These are phyloP conservation scores for Ascoidea rubescens DNA, from an alignment of 805 yeast genomes.

Conservation along the genomic window DNA sequence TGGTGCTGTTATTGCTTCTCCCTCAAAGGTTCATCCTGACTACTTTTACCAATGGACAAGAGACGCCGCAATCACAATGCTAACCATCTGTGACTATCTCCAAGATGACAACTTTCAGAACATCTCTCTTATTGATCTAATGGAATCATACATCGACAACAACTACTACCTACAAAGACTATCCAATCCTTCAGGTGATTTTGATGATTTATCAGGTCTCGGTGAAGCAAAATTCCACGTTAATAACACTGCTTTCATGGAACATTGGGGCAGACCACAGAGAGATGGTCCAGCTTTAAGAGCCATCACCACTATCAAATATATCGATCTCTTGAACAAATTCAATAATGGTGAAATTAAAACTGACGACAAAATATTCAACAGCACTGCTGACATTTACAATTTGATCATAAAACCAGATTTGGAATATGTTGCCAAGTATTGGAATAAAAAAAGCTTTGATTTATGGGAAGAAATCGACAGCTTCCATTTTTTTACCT, in stretches of 20 bases:
- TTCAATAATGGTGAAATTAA: slow-evolving; percentile 4
- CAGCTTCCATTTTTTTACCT: slow-evolving; percentile 52
- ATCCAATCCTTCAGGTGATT: slow-evolving; percentile 55
- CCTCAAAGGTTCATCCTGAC: slow-evolving; percentile 57
- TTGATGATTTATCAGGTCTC: slow-evolving; percentile 35
- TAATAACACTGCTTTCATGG: slow-evolving; percentile 47
- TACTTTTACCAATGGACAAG: slow-evolving; percentile 87
- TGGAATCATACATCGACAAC: slow-evolving; percentile 53
- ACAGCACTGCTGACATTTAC: slow-evolving; percentile 20
- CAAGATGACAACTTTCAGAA: slow-evolving; percentile 24
- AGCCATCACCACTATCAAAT: slow-evolving; percentile 30
- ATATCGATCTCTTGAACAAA: slow-evolving; percentile 4
- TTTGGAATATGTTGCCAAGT: slow-evolving; percentile 33
- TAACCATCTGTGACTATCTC: slow-evolving; percentile 43
- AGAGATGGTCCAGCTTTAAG: slow-evolving; percentile 90
- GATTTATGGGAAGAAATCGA: slow-evolving; percentile 71
- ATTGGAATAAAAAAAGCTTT: slow-evolving; percentile 45
- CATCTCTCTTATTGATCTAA: slow-evolving; percentile 16
- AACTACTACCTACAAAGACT: slow-evolving; percentile 48
- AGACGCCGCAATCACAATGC: slow-evolving; percentile 74
- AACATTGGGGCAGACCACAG: slow-evolving; percentile 90
- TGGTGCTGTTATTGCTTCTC: slow-evolving; percentile 80
- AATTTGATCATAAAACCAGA: slow-evolving; percentile 42
- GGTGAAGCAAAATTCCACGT: slow-evolving; percentile 87
- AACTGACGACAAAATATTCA: not conserved